phyloP scores from a whole-genome alignment of 1,284 basidiomycete genomes.

The Trametes hirsuta region DNA sequence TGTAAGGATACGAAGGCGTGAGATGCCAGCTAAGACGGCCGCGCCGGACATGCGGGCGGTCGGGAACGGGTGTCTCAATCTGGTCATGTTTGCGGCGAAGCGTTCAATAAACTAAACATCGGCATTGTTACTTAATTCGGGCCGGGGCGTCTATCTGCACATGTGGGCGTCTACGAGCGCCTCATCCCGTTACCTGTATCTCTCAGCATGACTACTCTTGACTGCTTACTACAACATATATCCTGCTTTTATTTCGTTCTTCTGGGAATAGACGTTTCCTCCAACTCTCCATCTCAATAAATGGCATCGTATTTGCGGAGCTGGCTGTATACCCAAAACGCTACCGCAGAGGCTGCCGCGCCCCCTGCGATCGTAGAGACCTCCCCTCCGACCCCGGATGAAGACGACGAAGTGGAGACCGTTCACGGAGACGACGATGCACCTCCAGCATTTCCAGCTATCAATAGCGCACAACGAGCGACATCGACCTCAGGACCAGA shows the following conservation, averaged over 20 bases:
- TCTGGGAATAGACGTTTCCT: not conserved
- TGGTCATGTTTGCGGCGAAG: too few species aligned
- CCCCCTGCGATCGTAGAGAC: slow-evolving; percentile 35
- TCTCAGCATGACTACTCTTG: not conserved
- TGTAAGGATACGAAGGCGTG: too few species aligned
- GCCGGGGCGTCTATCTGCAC: too few species aligned
- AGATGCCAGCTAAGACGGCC: too few species aligned
- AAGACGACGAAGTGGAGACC: slow-evolving; percentile 54
- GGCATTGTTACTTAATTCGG: too few species aligned
- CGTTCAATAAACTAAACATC: too few species aligned
- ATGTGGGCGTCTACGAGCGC: not conserved
- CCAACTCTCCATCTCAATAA: not conserved
- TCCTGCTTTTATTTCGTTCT: not conserved
- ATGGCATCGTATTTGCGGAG: slow-evolving; percentile 37
- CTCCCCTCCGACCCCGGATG: slow-evolving; percentile 46
- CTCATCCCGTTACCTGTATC: not conserved
- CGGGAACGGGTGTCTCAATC: too few species aligned
- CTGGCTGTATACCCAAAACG: slow-evolving; percentile 32
- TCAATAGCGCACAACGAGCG: slow-evolving; percentile 81
- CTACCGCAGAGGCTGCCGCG: slow-evolving; percentile 4
- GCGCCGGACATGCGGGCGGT: too few species aligned
- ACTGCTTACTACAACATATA: not conserved
- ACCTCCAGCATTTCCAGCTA: slow-evolving; percentile 84
- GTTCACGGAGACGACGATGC: slow-evolving; percentile 54
- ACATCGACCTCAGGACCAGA: slow-evolving; percentile 19